phyloP scores from a whole-genome alignment of 805 yeast species.

The Candida patagonica region DNA sequence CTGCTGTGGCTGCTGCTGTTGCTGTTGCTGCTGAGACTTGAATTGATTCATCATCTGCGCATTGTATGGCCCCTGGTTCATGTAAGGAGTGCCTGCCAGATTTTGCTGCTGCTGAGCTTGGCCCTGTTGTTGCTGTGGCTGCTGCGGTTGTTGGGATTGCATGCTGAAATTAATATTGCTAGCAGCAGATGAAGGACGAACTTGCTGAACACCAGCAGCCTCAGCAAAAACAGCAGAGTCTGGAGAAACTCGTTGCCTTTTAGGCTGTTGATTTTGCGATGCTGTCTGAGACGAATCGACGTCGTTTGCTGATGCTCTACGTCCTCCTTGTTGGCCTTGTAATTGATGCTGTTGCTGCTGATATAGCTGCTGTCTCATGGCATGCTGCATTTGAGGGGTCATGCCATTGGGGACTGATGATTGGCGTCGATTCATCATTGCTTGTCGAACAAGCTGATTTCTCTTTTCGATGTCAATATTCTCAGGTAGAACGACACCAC shows the following conservation, averaged over 20 bases:
- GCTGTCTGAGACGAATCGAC: constrained; percentile 18
- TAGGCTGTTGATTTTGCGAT: constrained; percentile 26
- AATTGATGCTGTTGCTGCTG: constrained; percentile 21
- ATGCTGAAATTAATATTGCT: constrained; percentile 12
- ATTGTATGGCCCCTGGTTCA: constrained; percentile 16
- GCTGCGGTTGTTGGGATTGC: constrained; percentile 24
- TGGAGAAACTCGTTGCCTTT: constrained; percentile 29
- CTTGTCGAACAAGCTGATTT: constrained; percentile 24
- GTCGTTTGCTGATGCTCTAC: constrained; percentile 5
- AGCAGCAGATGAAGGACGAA: constrained; percentile 12
- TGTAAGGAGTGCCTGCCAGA: constrained; percentile 16
- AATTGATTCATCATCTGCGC: constrained; percentile 25
- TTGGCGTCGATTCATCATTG: constrained; percentile 21
- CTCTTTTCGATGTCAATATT: constrained; percentile 23
- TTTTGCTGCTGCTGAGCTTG: constrained; percentile 17
- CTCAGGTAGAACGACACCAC: constrained; percentile 10
- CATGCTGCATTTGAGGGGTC: constrained; percentile 16
- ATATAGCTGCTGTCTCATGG: constrained; percentile 18
- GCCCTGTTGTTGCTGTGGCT: constrained; percentile 14
- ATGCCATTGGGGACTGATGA: constrained; percentile 12
- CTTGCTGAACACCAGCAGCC: constrained; percentile 9
- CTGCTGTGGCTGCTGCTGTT: constrained; percentile 12
- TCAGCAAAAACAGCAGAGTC: constrained; percentile 23
- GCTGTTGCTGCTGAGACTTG: constrained; percentile 16
- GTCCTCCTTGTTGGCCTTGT: constrained; percentile 11